Percentiles rank a stretch among this genome's conserved stretches.
These are phyloP conservation scores for Glomus cerebriforme DNA, from an alignment of 192 early-diverging fungal genomes.

Conservation along the genomic window DNA sequence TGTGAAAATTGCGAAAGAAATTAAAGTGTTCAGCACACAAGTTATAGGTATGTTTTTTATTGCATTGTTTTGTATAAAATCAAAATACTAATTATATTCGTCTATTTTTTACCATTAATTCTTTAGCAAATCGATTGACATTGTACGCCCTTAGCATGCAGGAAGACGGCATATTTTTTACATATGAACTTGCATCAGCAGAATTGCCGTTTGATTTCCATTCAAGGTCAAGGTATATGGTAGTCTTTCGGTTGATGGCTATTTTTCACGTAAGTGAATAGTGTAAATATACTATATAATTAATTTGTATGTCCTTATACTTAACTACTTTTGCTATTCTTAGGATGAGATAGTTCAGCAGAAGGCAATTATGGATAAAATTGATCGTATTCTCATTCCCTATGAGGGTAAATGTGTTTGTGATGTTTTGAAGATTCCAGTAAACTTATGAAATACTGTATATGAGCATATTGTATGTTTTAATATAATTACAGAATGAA, in stretches of 20 bases:
- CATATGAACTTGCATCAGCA: constrained; percentile 27
- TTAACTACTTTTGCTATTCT: neutral
- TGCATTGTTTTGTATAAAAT: constrained; percentile 23
- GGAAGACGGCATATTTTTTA: constrained; percentile 23
- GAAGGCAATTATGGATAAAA: constrained; percentile 16
- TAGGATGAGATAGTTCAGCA: constrained; percentile 20
- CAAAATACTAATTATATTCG: constrained; percentile 17
- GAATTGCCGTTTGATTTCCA: constrained; percentile 30
- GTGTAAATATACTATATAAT: constrained; percentile 12
- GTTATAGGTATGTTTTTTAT: constrained; percentile 21
- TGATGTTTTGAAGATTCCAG: constrained; percentile 13
- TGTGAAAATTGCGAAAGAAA: constrained; percentile 30
- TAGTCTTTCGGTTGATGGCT: constrained; percentile 25
- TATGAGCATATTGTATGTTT: neutral
- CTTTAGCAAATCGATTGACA: constrained; percentile 27
- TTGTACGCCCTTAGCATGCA: constrained; percentile 33
- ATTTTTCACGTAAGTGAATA: constrained; percentile 33
- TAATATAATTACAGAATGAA: neutral
- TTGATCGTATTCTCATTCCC: constrained; percentile 15
- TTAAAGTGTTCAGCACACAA: constrained; percentile 34
- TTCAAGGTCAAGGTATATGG: constrained; percentile 16
- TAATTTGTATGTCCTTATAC: constrained; percentile 9
- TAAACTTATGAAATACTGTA: constrained; percentile 6
- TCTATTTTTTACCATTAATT: constrained; percentile 12
- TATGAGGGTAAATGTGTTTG: constrained; percentile 15